phyloP scores from a whole-genome alignment of 345 rosid species.

The Noccaea bulbosa region DNA sequence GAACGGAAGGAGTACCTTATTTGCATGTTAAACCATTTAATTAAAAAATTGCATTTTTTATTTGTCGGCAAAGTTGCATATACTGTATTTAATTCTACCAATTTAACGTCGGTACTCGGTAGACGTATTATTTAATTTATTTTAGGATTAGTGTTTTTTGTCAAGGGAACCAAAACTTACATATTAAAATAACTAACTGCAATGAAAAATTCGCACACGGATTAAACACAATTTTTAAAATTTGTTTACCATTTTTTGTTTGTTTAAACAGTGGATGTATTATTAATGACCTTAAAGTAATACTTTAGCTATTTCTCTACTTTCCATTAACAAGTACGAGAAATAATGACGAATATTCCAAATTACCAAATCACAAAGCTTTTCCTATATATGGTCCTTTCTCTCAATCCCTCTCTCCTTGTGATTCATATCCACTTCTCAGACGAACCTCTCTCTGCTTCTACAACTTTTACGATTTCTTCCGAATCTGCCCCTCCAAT shows the following conservation, averaged over 20 bases:
- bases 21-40: conserved; percentile 6
- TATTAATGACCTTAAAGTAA: neutral
- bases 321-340: neutral
- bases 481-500: conserved; percentile 23
- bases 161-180: too few relatives aligned
- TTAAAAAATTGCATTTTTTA: neutral
- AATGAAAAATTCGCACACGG: too few relatives aligned
- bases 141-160: too few relatives aligned
- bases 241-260: too few relatives aligned
- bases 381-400: conserved; percentile 9
- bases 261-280: neutral
- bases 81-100: neutral
- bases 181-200: too few relatives aligned
- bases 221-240: too few relatives aligned
- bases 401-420: conserved; percentile 25
- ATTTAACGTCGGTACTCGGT: conserved; percentile 7
- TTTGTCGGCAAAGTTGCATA: neutral
- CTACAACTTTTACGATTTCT: conserved; percentile 9
- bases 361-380: neutral
- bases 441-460: conserved; percentile 28
- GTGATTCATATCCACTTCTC: conserved; percentile 29
- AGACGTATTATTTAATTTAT: neutral
- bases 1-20: too few relatives aligned
- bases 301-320: neutral
- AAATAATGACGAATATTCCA: conserved; percentile 3